Base-by-base conservation (phyloP, 371 early-diverging fungal species). In the Lichtheimia ornata region DNA sequence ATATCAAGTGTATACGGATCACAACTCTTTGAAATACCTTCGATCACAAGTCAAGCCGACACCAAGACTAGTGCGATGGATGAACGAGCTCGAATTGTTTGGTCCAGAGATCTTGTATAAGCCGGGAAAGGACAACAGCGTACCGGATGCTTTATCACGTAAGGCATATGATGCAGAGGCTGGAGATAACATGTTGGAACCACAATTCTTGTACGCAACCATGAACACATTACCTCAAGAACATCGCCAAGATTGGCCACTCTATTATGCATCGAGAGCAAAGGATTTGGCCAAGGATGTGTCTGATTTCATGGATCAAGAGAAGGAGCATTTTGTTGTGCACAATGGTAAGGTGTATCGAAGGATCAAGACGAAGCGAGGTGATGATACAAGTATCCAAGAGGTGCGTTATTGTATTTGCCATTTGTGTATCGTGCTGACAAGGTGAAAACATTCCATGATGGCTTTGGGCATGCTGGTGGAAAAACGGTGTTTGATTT, bases 1-100 rank as follows among this genome's bases (percentile, higher is more conserved):
- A 0, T 70, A 65, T 22, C 28, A 44, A 30, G 53, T 73, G 1
- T 57, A 54, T 4, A 66, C 71, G 0, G 67, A 74, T 42, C 75
- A 74, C 30, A 15, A 64, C 5, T 64, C 68, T 3, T 13, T 71
- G 3, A n/a, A 63, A 50, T 66, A 63, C 65, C 24, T 52, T 53
- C 1, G 28, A 17, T 20, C 69, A 73, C 40, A 60, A 43, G n/a
- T 1, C 43, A 60, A 51, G 4, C 43, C 53, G 0, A 51, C 61
- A 1, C 43, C 43, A 43, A 0, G 45, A 11, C 24, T 60, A 2
- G 25, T 62, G 0, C 54, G 64, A 2, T 71, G 65, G 66, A 60
- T 65, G 1, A 18, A 41, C 0, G 65, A 71, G 54, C 28, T 71
- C 0, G 66, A 71, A 54, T 24, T 56, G 12, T 67, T 53, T 43